A percentile compares a stretch with the other conserved stretches of the same genome.
Evolutionary conservation across 148 eudicot species (phyloP).

Genomic region (Cornus florida): DNA sequence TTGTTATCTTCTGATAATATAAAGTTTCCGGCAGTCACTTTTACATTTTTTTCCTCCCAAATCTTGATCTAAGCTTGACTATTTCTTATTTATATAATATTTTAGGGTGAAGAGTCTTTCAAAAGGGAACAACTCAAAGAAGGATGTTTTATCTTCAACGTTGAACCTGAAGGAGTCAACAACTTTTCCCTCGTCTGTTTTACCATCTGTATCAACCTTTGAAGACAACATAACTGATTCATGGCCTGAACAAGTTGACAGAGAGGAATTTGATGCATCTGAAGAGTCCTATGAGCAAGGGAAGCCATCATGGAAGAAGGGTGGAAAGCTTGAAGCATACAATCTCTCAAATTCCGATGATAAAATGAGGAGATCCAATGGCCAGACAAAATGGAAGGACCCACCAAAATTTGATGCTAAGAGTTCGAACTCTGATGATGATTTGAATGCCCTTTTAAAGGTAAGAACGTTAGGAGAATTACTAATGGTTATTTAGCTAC

Average conservation of each 20-base stretch:
- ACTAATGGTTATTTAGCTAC: neutral
- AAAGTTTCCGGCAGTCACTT: neutral
- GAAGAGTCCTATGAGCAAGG: slow-evolving; percentile 73
- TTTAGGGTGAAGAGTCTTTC: slow-evolving; percentile 96
- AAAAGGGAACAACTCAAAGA: slow-evolving; percentile 76
- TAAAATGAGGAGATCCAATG: slow-evolving; percentile 49
- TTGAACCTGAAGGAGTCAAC: slow-evolving; percentile 74
- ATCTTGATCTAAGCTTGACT: neutral
- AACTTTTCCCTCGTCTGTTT: slow-evolving; percentile 50
- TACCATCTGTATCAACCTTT: slow-evolving; percentile 41
- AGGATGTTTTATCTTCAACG: slow-evolving; percentile 54
- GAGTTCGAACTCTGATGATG: slow-evolving; percentile 58
- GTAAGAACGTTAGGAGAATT: slow-evolving; percentile 28
- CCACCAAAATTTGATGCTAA: slow-evolving; percentile 48
- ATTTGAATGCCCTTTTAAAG: slow-evolving; percentile 77
- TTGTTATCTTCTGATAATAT: neutral
- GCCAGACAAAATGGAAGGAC: slow-evolving; percentile 65
- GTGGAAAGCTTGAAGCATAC: slow-evolving; percentile 53
- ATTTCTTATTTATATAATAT: neutral
- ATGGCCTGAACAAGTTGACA: slow-evolving; percentile 61
- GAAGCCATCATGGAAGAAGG: slow-evolving; percentile 61
- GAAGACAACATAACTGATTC: slow-evolving; percentile 64
- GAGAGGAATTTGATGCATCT: slow-evolving; percentile 62
- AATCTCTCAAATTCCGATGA: slow-evolving; percentile 45
- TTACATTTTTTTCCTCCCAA: neutral